Evolutionary conservation across 495 filamentous ascomycete species (phyloP).

Genomic region (Hypoxylon subgilvum): DNA sequence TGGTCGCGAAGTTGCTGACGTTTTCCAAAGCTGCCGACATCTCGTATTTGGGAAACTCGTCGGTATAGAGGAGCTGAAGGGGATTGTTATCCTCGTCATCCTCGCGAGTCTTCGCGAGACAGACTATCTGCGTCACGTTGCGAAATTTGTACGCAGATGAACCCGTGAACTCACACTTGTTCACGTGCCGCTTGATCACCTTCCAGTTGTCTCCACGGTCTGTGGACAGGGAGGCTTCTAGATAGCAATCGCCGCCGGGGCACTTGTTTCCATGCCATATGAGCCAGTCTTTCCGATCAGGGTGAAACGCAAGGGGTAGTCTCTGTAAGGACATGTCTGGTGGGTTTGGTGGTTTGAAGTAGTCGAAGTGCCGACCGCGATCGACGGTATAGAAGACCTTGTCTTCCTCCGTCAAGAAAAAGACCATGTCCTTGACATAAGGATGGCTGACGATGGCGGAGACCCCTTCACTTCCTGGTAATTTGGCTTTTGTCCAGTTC

Average conservation of each 20-base stretch:
- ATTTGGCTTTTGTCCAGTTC: constrained; percentile 66
- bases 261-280: constrained; percentile 81
- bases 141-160: constrained; percentile 64
- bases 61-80: constrained; percentile 72
- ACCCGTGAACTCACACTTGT: constrained; percentile 81
- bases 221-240: constrained; percentile 69
- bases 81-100: constrained; percentile 66
- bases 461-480: constrained; percentile 68
- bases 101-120: constrained; percentile 73
- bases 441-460: constrained; percentile 72
- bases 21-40: constrained; percentile 63
- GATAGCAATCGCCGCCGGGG: constrained; percentile 70
- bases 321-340: constrained; percentile 34
- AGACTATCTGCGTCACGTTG: constrained; percentile 74
- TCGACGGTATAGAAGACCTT: constrained; percentile 80
- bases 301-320: constrained; percentile 74
- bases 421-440: constrained; percentile 81
- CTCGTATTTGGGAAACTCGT: constrained; percentile 72
- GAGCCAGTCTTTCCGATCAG: constrained; percentile 78
- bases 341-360: constrained; percentile 66
- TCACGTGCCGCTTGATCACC: constrained; percentile 67
- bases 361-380: constrained; percentile 69
- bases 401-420: constrained; percentile 73
- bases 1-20: constrained; percentile 85
- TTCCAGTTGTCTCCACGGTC: constrained; percentile 82